Base-by-base conservation (phyloP, 2,329 filamentous ascomycete species). In the Aspergillus quadrilineatus region DNA sequence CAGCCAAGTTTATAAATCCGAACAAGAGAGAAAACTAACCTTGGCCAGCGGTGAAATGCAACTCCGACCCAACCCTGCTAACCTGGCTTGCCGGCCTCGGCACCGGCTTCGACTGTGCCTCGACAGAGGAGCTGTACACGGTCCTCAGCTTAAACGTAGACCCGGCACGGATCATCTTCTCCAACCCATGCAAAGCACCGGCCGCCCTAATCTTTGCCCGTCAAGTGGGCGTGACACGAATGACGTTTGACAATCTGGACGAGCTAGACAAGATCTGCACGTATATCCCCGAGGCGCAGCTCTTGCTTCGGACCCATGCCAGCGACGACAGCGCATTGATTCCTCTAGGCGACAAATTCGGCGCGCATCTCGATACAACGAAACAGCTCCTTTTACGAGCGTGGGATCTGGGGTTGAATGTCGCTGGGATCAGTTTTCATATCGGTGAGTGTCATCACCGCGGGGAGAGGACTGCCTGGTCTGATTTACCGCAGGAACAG, bases 381-480 rank as follows among this genome's bases (percentile, higher is more conserved):
- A 8, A 15, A n/a, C 2, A 7, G 4, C 48, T 71, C 4, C 53
- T 70, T 1, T 7, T 43, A 8, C 54, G 62, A 15, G 67, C 68
- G 10, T 56, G 49, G 59, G 59, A 65, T 10, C 53, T 69, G 6
- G 58, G 49, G 6, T 41, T 70, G 34, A 54, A 63, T 17, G 53
- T 71, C 6, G 52, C 63, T 7, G 68, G 68, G 0, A 60, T 71
- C n/a, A 67, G 66, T 32, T 71, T 71, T 26, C 68, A 70, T 55
- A 61, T 71, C 30, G n/a, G n/a, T n/a, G n/a, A n/a, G n/a, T n/a
- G n/a, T n/a, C n/a, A n/a, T n/a, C n/a, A n/a, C n/a, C n/a, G n/a
- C n/a, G n/a, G n/a, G n/a, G n/a, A n/a, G n/a, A n/a, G n/a, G n/a
- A n/a, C n/a, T n/a, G n/a, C n/a, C n/a, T n/a, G n/a, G n/a, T n/a